Evolutionary conservation across 2,329 filamentous ascomycete species (phyloP).

Genomic region (Pseudocercospora musae): DNA sequence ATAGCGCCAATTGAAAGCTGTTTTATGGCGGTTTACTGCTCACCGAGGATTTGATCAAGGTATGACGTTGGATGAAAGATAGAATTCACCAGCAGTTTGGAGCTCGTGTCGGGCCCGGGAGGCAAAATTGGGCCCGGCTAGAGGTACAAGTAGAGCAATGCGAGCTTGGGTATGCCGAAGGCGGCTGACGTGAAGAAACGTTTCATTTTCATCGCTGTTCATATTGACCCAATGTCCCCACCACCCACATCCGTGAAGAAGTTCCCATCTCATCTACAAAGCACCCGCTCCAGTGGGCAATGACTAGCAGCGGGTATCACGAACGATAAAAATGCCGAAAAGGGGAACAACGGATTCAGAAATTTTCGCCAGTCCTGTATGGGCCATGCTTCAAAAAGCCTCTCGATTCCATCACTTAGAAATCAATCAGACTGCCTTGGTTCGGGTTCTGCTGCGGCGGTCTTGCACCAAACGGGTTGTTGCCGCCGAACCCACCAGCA

Average conservation of each 20-base stretch:
- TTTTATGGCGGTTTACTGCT: too few species aligned
- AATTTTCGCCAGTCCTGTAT: slow-evolving; percentile 1
- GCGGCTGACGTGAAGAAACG: background rate
- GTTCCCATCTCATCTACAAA: background rate
- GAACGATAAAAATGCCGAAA: background rate
- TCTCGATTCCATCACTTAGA: slow-evolving; percentile 30
- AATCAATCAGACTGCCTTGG: slow-evolving; percentile 58
- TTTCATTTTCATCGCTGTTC: background rate
- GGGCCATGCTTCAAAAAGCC: slow-evolving; percentile 1
- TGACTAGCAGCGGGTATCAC: slow-evolving; percentile 1
- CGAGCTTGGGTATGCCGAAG: background rate
- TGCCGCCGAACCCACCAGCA: slow-evolving; percentile 39
- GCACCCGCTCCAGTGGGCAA: slow-evolving; percentile 1
- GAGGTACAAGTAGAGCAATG: too few species aligned
- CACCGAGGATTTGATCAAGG: too few species aligned
- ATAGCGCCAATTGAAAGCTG: too few species aligned
- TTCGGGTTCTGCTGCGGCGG: slow-evolving; percentile 44
- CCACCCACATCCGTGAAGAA: background rate
- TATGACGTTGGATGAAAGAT: too few species aligned
- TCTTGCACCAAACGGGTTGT: slow-evolving; percentile 58
- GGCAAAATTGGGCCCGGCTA: too few species aligned
- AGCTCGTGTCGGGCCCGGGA: too few species aligned
- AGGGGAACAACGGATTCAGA: background rate
- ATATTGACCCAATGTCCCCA: background rate
- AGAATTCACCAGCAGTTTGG: too few species aligned